Evolutionary conservation across 2,329 filamentous ascomycete genomes (phyloP).

Genomic region (Talaromyces islandicus): DNA sequence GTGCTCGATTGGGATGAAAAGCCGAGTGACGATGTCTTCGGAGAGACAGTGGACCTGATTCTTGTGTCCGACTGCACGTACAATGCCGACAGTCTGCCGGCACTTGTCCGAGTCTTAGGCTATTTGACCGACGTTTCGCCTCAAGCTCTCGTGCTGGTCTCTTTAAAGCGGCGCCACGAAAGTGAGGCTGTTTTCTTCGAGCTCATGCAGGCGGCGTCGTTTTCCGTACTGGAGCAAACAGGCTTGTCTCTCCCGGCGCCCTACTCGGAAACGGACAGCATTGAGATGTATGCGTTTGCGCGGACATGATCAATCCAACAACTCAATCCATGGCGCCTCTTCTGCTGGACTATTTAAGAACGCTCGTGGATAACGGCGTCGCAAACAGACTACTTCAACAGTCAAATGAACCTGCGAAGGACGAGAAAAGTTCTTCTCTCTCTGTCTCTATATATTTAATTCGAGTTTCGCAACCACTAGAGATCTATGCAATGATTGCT

Average conservation of each 20-base stretch:
- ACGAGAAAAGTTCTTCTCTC: too few relatives aligned
- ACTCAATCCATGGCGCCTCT: too few relatives aligned
- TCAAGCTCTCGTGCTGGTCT: conserved; percentile 49
- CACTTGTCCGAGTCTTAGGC: conserved; percentile 54
- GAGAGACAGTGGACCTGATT: conserved; percentile 50
- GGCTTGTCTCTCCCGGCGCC: conserved; percentile 30
- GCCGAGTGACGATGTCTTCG: conserved; percentile 37
- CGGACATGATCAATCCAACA: too few relatives aligned
- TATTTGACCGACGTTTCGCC: conserved; percentile 45
- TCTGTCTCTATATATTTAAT: too few relatives aligned
- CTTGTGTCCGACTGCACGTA: conserved; percentile 69
- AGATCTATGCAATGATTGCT: too few relatives aligned
- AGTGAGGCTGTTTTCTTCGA: conserved; percentile 63
- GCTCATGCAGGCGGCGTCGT: conserved; percentile 43
- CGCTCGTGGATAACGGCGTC: too few relatives aligned
- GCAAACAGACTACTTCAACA: too few relatives aligned
- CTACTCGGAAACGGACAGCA: conserved; percentile 5
- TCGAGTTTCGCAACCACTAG: too few relatives aligned
- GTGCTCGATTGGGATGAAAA: conserved; percentile 60
- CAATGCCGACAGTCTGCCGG: conserved; percentile 61
- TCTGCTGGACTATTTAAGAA: too few relatives aligned
- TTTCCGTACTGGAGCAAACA: conserved; percentile 26
- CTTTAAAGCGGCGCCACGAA: conserved; percentile 62
- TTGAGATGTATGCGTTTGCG: conserved; percentile 10
- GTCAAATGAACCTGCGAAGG: too few relatives aligned